Evolutionary conservation across 352 stramenopile species (phyloP).

Genomic region (Phytophthora pinifolia): DNA sequence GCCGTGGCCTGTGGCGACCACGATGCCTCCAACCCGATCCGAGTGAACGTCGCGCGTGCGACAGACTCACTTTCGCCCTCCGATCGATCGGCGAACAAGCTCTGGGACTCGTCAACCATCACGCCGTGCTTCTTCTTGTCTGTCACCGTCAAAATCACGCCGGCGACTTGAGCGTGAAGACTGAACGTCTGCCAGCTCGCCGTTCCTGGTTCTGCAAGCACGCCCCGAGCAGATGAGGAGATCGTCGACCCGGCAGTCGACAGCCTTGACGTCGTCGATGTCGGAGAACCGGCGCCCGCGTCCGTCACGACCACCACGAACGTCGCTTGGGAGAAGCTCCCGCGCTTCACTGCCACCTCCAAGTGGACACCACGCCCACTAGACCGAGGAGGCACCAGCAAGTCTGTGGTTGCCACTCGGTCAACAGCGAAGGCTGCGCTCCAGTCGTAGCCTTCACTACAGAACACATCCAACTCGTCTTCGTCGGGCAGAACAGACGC

Average conservation of each 20-base stretch:
- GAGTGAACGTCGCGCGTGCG: slow-evolving; percentile 63
- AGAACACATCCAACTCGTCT: slow-evolving; percentile 20
- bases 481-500: slow-evolving; percentile 55
- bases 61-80: slow-evolving; percentile 48
- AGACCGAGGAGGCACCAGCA: slow-evolving; percentile 53
- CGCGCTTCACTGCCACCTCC: slow-evolving; percentile 67
- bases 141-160: slow-evolving; percentile 66
- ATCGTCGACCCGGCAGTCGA: slow-evolving; percentile 20
- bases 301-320: slow-evolving; percentile 72
- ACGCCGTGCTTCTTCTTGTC: slow-evolving; percentile 54
- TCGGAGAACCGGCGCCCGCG: slow-evolving; percentile 16
- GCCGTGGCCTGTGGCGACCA: slow-evolving; percentile 43
- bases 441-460: slow-evolving; percentile 62
- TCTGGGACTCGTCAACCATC: slow-evolving; percentile 9
- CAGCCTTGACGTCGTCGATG: slow-evolving; percentile 20
- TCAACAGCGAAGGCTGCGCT: slow-evolving; percentile 59
- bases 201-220: neutral
- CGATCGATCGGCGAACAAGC: slow-evolving; percentile 25
- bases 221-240: slow-evolving; percentile 19
- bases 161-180: slow-evolving; percentile 69
- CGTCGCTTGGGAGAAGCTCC: slow-evolving; percentile 70
- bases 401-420: slow-evolving; percentile 38
- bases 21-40: slow-evolving; percentile 58
- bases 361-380: slow-evolving; percentile 35
- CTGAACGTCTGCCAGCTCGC: slow-evolving; percentile 60